phyloP scores from a whole-genome alignment of 2,329 filamentous ascomycete genomes.

The Colletotrichum eremochloae region DNA sequence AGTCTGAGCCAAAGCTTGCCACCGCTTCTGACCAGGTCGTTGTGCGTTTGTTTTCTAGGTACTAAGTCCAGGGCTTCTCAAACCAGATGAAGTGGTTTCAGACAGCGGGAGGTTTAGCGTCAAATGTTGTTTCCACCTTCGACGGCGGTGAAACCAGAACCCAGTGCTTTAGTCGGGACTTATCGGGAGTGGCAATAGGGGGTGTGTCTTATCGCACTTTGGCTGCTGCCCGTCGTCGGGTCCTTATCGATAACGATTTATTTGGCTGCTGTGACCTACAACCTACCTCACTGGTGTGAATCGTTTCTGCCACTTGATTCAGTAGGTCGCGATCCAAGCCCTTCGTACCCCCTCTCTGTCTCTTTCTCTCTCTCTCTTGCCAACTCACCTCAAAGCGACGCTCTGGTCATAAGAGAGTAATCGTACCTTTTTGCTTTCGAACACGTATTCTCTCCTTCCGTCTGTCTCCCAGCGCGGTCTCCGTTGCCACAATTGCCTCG shows the following conservation, averaged over 20 bases:
- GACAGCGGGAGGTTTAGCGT: conserved; percentile 2
- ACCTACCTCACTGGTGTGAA: conserved; percentile 16
- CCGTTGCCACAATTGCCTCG: conserved; percentile 21
- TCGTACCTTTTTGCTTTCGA: background rate
- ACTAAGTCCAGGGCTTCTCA: background rate
- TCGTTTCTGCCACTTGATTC: conserved; percentile 38
- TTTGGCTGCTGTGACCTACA: conserved; percentile 23
- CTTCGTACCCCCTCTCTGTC: conserved; percentile 12
- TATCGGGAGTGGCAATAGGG: conserved; percentile 35
- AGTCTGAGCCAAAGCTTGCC: background rate
- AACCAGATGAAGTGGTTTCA: conserved; percentile 3
- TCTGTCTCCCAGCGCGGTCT: background rate
- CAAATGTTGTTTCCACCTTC: conserved; percentile 21
- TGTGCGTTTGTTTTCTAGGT: background rate
- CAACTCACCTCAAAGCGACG: conserved; percentile 2
- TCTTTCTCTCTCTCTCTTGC: conserved; percentile 15
- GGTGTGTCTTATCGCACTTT: conserved; percentile 11
- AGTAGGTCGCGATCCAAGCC: conserved; percentile 31
- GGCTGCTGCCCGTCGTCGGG: too few relatives aligned
- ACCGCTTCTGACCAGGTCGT: background rate
- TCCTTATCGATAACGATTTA: conserved; percentile 31
- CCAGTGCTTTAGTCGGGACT: conserved; percentile 26
- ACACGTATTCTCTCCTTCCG: too few relatives aligned
- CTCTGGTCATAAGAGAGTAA: background rate
- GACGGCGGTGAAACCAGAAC: conserved; percentile 17